These are phyloP conservation scores for Trametes sanguinea DNA, from an alignment of 768 basidiomycete genomes.

Conservation along the genomic window DNA sequence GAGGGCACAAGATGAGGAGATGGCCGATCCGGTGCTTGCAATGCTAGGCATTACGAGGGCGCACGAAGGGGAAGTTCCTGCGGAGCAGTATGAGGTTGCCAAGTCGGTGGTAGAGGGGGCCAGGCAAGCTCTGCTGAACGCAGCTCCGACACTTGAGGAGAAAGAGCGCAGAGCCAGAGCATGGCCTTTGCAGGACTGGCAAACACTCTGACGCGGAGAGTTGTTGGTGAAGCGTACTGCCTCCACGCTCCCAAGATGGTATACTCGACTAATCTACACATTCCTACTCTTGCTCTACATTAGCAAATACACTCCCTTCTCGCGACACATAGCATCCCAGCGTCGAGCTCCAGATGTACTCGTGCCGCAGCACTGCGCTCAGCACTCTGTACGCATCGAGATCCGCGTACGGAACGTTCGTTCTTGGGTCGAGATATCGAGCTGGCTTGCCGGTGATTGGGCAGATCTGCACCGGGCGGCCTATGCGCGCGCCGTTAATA, in stretches of 20 bases:
- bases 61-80: background rate
- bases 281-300: background rate
- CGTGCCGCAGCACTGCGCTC: slow-evolving; percentile 60
- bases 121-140: background rate
- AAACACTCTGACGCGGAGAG: background rate
- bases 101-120: background rate
- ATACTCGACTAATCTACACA: background rate
- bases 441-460: slow-evolving; percentile 79
- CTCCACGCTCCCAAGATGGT: background rate
- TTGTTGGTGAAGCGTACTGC: background rate
- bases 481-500: slow-evolving; percentile 38
- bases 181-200: slow-evolving; percentile 13
- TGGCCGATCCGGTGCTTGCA: background rate
- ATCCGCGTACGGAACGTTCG: slow-evolving; percentile 79
- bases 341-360: slow-evolving; percentile 62
- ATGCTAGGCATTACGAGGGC: background rate
- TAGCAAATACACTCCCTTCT: slow-evolving; percentile 22
- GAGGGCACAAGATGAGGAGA: background rate
- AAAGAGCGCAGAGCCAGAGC: slow-evolving; percentile 1
- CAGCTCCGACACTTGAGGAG: background rate
- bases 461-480: slow-evolving; percentile 65
- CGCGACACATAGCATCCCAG: slow-evolving; percentile 46
- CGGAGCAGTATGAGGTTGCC: background rate
- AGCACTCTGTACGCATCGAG: slow-evolving; percentile 64
- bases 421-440: slow-evolving; percentile 77